phyloP scores from a whole-genome alignment of 192 early-diverging fungal genomes.

The Radiomyces spectabilis region DNA sequence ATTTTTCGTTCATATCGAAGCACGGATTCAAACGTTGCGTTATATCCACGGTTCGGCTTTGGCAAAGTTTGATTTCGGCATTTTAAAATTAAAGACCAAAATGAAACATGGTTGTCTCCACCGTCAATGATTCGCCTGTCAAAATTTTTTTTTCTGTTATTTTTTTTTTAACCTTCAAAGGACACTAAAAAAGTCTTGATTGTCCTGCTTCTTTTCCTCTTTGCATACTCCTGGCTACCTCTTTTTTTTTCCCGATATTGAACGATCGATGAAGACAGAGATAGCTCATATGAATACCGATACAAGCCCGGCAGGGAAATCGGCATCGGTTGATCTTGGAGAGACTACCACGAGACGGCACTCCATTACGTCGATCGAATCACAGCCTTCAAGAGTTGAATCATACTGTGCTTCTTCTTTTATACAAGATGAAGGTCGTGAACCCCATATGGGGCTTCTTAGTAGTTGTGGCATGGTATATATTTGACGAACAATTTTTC shows the following conservation, averaged over 20 bases:
- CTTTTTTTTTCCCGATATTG: background rate
- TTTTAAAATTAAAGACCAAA: too few species aligned
- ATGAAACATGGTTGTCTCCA: too few species aligned
- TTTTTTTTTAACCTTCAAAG: conserved; percentile 3
- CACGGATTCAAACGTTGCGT: too few species aligned
- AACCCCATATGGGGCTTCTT: conserved; percentile 24
- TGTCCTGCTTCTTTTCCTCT: background rate
- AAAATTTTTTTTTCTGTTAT: conserved; percentile 6
- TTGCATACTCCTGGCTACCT: background rate
- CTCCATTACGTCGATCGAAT: background rate
- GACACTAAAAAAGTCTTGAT: too few species aligned
- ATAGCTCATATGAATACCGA: background rate
- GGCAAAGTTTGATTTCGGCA: too few species aligned
- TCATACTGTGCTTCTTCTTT: too few species aligned
- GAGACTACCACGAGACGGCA: background rate
- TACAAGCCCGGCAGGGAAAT: background rate
- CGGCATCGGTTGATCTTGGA: background rate
- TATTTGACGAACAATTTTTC: background rate
- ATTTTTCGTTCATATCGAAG: too few species aligned
- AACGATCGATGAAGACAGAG: background rate
- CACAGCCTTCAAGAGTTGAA: background rate
- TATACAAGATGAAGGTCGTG: conserved; percentile 1
- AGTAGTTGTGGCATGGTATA: conserved; percentile 26
- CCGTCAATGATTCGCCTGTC: background rate
- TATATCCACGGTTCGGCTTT: too few species aligned